phyloP scores from a whole-genome alignment of 2,329 filamentous ascomycete species.

The Sclerotinia sclerotiorum region DNA sequence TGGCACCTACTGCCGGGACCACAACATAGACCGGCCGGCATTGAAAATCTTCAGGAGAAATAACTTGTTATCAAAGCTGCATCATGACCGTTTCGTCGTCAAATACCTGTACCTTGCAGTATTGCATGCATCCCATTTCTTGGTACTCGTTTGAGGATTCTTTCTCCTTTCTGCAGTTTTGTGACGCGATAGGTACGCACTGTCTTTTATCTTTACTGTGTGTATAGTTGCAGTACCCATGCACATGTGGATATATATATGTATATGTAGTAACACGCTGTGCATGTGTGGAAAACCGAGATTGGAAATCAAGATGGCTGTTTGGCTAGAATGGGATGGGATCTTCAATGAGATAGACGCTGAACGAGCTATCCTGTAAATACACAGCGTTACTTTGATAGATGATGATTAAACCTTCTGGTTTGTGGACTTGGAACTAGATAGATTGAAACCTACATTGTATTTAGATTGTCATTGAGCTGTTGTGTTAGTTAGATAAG shows the following conservation, averaged over 20 bases:
- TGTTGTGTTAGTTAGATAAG: neutral
- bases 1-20: neutral
- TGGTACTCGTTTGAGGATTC: neutral
- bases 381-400: neutral
- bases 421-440: neutral
- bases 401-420: neutral
- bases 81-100: constrained; percentile 1
- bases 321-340: neutral
- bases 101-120: constrained; percentile 15
- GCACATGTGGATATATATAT: neutral
- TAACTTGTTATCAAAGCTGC: neutral
- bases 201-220: neutral
- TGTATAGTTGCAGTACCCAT: neutral
- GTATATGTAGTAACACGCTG: neutral
- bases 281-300: neutral
- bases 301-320: neutral
- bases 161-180: neutral
- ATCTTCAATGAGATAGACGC: neutral
- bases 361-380: neutral
- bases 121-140: neutral
- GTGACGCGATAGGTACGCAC: neutral
- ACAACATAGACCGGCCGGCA: neutral
- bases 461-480: neutral
- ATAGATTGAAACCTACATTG: neutral
- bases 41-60: neutral